phyloP scores from a whole-genome alignment of 225 moss, liverwort and hornwort genomes.

The Pleurozium schreberi region DNA sequence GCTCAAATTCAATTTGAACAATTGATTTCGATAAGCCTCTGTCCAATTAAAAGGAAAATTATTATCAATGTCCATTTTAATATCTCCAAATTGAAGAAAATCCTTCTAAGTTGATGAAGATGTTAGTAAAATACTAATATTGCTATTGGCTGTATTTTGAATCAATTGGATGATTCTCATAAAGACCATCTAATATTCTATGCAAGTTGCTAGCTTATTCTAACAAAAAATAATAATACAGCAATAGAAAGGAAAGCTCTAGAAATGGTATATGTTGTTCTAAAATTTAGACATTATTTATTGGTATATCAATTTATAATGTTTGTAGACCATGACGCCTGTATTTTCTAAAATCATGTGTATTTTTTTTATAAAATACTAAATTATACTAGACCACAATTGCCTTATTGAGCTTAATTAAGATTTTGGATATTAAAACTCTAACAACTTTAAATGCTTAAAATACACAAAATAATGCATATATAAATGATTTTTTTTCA shows the following conservation, averaged over 20 bases:
- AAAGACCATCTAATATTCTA: background rate
- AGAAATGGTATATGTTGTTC: background rate
- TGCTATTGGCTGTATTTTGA: background rate
- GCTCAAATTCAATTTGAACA: background rate
- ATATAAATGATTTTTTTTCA: background rate
- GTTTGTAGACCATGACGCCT: background rate
- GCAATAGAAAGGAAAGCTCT: rapidly evolving
- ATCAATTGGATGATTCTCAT: background rate
- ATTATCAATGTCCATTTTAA: background rate
- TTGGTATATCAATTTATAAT: background rate
- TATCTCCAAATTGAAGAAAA: background rate
- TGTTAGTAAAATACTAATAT: background rate
- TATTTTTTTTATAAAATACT: background rate
- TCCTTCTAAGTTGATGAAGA: background rate
- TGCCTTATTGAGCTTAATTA: background rate
- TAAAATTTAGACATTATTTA: background rate
- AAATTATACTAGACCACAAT: background rate
- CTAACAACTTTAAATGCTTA: background rate
- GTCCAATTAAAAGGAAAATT: background rate
- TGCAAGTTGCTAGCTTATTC: background rate
- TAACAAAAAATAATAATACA: background rate
- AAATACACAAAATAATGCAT: background rate
- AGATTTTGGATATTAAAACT: background rate
- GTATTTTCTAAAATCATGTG: background rate
- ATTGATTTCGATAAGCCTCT: background rate